A percentile compares a stretch with the other conserved stretches of the same genome.
These are phyloP conservation scores for Sophora flavescens DNA, from an alignment of 306 rosid genomes.

Conservation along the genomic window DNA sequence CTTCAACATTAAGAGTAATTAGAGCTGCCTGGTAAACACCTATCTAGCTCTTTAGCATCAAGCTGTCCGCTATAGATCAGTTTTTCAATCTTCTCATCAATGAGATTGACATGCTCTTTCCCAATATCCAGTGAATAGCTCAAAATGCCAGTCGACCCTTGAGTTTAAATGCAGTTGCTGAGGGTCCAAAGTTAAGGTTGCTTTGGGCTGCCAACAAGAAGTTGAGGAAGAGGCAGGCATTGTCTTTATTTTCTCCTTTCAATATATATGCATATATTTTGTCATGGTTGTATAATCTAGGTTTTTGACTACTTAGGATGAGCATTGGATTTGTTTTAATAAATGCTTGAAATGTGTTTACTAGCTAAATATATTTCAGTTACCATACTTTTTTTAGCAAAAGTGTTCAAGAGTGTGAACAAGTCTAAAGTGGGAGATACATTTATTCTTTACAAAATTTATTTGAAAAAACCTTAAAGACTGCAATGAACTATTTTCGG, in stretches of 20 bases:
- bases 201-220: conserved; percentile 81
- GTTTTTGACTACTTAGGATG: conserved; percentile 26
- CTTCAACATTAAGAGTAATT: too few relatives aligned
- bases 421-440: conserved; percentile 32
- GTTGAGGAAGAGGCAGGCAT: conserved; percentile 87
- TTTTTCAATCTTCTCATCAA: too few relatives aligned
- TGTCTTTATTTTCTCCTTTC: conserved; percentile 48
- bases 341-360: conserved; percentile 32
- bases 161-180: conserved; percentile 87
- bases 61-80: too few relatives aligned
- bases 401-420: conserved; percentile 3
- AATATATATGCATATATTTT: conserved; percentile 27
- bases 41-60: too few relatives aligned
- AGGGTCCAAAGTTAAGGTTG: conserved; percentile 85
- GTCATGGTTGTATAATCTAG: conserved; percentile 26
- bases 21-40: too few relatives aligned
- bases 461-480: conserved; percentile 25
- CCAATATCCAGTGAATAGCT: too few relatives aligned
- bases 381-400: conserved; percentile 7
- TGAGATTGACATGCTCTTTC: too few relatives aligned
- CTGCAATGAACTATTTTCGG: conserved; percentile 11
- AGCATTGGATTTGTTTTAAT: conserved; percentile 29
- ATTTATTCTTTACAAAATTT: conserved; percentile 22
- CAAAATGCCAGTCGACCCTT: conserved; percentile 63
- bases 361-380: conserved; percentile 27